phyloP scores from a whole-genome alignment of 495 filamentous ascomycete species.

The Aspergillus affinis region DNA sequence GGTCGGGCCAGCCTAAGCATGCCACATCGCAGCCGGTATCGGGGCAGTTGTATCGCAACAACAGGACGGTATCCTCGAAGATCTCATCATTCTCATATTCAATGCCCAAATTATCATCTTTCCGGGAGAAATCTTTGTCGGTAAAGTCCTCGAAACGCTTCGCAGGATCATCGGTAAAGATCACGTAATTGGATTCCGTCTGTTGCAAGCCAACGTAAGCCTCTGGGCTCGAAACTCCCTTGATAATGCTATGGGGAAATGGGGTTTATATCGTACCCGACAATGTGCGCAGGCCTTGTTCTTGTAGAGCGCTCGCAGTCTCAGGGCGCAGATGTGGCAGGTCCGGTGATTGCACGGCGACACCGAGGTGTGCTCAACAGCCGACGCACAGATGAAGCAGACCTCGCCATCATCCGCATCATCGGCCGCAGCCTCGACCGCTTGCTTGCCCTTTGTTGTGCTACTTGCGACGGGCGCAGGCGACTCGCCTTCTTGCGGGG shows the following conservation, averaged over 20 bases:
- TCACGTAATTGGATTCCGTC: slow-evolving; percentile 78
- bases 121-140: slow-evolving; percentile 66
- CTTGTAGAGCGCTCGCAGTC: slow-evolving; percentile 91
- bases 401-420: slow-evolving; percentile 72
- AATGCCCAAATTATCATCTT: slow-evolving; percentile 83
- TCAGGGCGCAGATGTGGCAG: slow-evolving; percentile 91
- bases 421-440: slow-evolving; percentile 32
- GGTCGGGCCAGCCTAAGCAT: slow-evolving; percentile 87
- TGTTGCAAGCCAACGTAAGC: slow-evolving; percentile 28
- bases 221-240: neutral
- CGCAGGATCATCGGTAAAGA: slow-evolving; percentile 80
- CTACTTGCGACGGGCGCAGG: slow-evolving; percentile 4
- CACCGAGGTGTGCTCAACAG: slow-evolving; percentile 77
- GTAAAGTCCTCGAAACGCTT: slow-evolving; percentile 85
- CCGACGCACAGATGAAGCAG: slow-evolving; percentile 95
- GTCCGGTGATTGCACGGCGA: slow-evolving; percentile 93
- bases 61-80: slow-evolving; percentile 77
- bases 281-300: slow-evolving; percentile 94
- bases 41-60: slow-evolving; percentile 96
- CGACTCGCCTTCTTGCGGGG: slow-evolving; percentile 7
- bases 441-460: slow-evolving; percentile 26
- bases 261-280: slow-evolving; percentile 56
- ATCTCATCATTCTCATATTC: slow-evolving; percentile 84
- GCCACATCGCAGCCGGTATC: slow-evolving; percentile 82
- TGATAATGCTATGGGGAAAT: neutral